phyloP scores from a whole-genome alignment of 371 early-diverging fungal species.

The Mortierella polycephala region DNA sequence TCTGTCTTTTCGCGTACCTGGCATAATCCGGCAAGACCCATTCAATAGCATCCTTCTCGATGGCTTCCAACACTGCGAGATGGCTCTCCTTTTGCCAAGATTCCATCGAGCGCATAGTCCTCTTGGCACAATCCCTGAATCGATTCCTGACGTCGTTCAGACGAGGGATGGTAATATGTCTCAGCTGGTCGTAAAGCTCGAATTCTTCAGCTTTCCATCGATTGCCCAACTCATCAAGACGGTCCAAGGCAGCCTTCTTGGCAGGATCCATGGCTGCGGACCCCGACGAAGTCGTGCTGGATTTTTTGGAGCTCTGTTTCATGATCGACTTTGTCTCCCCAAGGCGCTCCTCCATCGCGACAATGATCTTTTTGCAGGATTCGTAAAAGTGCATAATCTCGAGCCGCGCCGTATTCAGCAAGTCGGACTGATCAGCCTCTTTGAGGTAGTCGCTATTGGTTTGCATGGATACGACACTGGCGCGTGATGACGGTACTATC shows the following conservation, averaged over 20 bases:
- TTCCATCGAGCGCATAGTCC: constrained; percentile 47
- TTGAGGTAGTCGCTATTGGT: constrained; percentile 28
- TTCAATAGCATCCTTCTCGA: constrained; percentile 5
- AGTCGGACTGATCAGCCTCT: constrained; percentile 27
- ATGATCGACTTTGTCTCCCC: constrained; percentile 44
- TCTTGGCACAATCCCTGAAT: constrained; percentile 34
- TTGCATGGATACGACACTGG: constrained; percentile 15
- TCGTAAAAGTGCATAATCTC: constrained; percentile 59
- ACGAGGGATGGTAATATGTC: constrained; percentile 20
- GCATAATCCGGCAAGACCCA: constrained; percentile 52
- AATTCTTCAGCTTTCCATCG: constrained; percentile 50
- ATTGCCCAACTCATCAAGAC: constrained; percentile 38
- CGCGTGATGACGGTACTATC: constrained; percentile 5
- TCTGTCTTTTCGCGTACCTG: constrained; percentile 13
- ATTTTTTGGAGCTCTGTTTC: constrained; percentile 13
- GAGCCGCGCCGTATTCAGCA: constrained; percentile 37
- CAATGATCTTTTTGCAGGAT: constrained; percentile 56
- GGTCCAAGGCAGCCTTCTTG: constrained; percentile 33
- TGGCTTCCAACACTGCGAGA: constrained; percentile 3
- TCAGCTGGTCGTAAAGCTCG: constrained; percentile 41
- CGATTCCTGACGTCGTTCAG: constrained; percentile 48
- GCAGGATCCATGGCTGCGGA: constrained; percentile 12
- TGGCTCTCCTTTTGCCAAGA: constrained; percentile 47
- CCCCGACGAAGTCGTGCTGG: constrained; percentile 1
- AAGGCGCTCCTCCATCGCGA: constrained; percentile 52